These are phyloP conservation scores for Clavispora carvajalis DNA, from an alignment of 805 yeast genomes.

Conservation along the genomic window DNA sequence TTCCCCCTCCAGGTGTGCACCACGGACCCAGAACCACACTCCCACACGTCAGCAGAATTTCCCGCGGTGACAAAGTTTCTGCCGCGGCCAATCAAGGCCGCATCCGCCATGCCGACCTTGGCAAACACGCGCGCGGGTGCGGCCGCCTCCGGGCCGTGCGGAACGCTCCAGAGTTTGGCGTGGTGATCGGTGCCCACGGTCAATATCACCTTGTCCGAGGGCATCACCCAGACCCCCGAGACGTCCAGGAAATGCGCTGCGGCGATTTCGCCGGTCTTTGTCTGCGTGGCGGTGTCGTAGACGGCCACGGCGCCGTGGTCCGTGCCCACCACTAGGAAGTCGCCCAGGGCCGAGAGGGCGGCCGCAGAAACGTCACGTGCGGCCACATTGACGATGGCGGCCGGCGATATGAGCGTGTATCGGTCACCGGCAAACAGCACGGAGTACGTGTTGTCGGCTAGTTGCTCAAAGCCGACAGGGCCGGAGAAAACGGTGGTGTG, in stretches of 20 bases:
- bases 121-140: slow-evolving; percentile 34
- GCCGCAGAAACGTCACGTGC: slow-evolving; percentile 5
- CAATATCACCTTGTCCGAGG: slow-evolving; percentile 57
- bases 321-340: slow-evolving; percentile 7
- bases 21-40: slow-evolving; percentile 51
- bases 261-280: background rate
- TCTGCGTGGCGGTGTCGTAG: slow-evolving; percentile 3
- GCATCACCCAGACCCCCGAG: slow-evolving; percentile 45
- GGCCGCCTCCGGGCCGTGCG: slow-evolving; percentile 11
- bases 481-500: background rate
- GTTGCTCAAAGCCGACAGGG: slow-evolving; percentile 1
- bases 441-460: slow-evolving; percentile 1
- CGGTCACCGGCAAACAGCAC: slow-evolving; percentile 1
- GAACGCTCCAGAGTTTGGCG: slow-evolving; percentile 55
- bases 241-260: slow-evolving; percentile 51
- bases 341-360: slow-evolving; percentile 5
- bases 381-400: background rate
- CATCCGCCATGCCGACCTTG: slow-evolving; percentile 43
- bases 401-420: slow-evolving; percentile 4
- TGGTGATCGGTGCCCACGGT: slow-evolving; percentile 56
- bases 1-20: background rate
- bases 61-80: slow-evolving; percentile 60
- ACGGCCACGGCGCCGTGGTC: slow-evolving; percentile 5
- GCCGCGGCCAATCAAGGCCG: slow-evolving; percentile 56
- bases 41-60: slow-evolving; percentile 63